A percentile compares a stretch with the other conserved stretches of the same genome.
Evolutionary conservation across 805 yeast species (phyloP).

Genomic region (Sugiyamaella marilandica): DNA sequence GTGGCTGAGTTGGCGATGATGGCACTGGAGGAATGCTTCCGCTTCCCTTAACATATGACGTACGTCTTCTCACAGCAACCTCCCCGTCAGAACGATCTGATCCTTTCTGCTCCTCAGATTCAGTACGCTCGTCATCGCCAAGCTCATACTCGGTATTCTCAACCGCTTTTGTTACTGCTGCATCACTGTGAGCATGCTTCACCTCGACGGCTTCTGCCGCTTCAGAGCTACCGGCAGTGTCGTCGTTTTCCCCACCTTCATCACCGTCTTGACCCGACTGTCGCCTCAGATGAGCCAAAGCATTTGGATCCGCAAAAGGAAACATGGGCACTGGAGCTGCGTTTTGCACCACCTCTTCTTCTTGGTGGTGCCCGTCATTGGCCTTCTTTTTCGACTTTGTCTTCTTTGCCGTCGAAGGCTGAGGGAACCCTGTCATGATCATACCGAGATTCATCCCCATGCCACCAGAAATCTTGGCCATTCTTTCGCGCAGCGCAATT

Average conservation of each 20-base stretch:
- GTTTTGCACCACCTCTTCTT: conserved; percentile 20
- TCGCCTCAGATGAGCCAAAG: conserved; percentile 24
- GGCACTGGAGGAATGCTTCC: conserved; percentile 24
- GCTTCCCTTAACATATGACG: conserved; percentile 21
- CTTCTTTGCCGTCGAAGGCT: conserved; percentile 25
- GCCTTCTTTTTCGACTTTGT: conserved; percentile 23
- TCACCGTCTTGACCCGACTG: conserved; percentile 8
- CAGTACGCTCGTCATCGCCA: conserved; percentile 29
- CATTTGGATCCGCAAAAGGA: conserved; percentile 45
- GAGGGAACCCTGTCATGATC: conserved; percentile 29
- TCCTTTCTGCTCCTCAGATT: conserved; percentile 21
- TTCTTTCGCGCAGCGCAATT: conserved; percentile 76
- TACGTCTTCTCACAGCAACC: conserved; percentile 10
- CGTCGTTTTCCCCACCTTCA: conserved; percentile 21
- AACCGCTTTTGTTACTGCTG: conserved; percentile 8
- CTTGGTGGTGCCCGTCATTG: conserved; percentile 21
- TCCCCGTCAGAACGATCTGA: neutral
- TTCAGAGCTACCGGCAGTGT: conserved; percentile 24
- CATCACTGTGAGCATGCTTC: conserved; percentile 12
- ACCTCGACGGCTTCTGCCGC: conserved; percentile 12
- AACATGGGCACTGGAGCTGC: conserved; percentile 48
- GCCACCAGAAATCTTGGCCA: conserved; percentile 94
- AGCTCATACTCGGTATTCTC: conserved; percentile 22
- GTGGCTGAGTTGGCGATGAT: conserved; percentile 4
- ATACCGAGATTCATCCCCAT: conserved; percentile 42